Evolutionary conservation across 2,329 filamentous ascomycete species (phyloP).

Genomic region (Arachnomyces sp.): DNA sequence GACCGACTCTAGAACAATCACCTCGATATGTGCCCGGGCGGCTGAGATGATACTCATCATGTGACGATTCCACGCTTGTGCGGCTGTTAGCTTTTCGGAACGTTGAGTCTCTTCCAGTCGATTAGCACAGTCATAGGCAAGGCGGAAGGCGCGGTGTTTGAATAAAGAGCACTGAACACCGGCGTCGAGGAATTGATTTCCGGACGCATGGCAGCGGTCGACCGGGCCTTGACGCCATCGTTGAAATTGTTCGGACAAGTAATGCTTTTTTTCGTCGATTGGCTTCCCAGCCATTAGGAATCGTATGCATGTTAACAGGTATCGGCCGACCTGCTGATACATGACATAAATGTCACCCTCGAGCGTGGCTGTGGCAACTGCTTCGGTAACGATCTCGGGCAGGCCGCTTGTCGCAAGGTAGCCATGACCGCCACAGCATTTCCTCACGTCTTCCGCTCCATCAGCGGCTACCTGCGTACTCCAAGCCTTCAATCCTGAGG

Average conservation of each 20-base stretch:
- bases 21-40: constrained; percentile 20
- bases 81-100: constrained; percentile 4
- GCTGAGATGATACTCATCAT: constrained; percentile 21
- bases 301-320: constrained; percentile 14
- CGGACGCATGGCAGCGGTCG: constrained; percentile 9
- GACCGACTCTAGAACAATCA: constrained; percentile 18
- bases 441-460: constrained; percentile 28
- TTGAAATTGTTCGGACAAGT: constrained; percentile 2
- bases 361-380: constrained; percentile 23
- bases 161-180: constrained; percentile 18
- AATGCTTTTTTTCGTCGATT: constrained; percentile 3
- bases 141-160: constrained; percentile 16
- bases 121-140: constrained; percentile 8
- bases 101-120: constrained; percentile 7
- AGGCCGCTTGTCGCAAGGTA: constrained; percentile 28
- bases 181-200: constrained; percentile 13
- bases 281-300: constrained; percentile 5
- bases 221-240: not conserved
- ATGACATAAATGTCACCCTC: constrained; percentile 38
- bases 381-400: constrained; percentile 21
- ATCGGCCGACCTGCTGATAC: constrained; percentile 29
- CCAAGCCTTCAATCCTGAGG: constrained; percentile 23
- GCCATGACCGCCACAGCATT: constrained; percentile 32
- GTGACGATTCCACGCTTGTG: constrained; percentile 20
- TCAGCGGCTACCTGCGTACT: constrained; percentile 17